A percentile compares a stretch with the other conserved stretches of the same genome.
Conservation (phyloP, 2,329 filamentous ascomycete genomes). For the Taxawa tesnikishii region DNA sequence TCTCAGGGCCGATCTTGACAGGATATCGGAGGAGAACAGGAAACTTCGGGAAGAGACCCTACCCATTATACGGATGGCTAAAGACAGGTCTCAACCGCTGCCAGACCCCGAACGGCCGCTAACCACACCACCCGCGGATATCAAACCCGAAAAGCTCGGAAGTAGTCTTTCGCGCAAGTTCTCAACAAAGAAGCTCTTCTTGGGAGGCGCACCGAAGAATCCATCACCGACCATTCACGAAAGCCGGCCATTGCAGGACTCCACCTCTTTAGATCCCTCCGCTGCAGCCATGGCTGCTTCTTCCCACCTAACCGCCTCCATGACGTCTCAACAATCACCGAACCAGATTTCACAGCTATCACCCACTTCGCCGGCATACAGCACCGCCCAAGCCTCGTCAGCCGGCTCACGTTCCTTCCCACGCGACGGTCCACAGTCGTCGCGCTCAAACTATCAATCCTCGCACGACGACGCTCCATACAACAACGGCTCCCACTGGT, state of each 20-base stretch:
- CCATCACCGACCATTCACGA: conserved; percentile 38
- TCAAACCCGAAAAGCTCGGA: conserved; percentile 7
- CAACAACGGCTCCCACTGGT: conserved; percentile 14
- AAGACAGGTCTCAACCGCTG: conserved; percentile 82
- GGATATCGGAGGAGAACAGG: conserved; percentile 65
- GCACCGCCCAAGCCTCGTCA: conserved; percentile 14
- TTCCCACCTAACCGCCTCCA: conserved; percentile 37
- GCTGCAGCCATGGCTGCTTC: conserved; percentile 38
- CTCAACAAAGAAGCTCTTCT: conserved; percentile 40
- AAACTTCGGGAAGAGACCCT: conserved; percentile 83
- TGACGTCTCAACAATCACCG: conserved; percentile 30
- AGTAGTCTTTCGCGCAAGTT: conserved; percentile 40
- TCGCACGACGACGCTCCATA: conserved; percentile 11
- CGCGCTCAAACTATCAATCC: conserved; percentile 10
- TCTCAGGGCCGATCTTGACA: conserved; percentile 43
- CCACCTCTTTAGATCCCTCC: conserved; percentile 33
- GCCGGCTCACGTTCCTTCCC: conserved; percentile 17
- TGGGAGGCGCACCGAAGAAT: conserved; percentile 35
- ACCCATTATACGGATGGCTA: conserved; percentile 78
- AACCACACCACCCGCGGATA: conserved; percentile 13
- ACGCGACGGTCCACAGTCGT: conserved; percentile 11
- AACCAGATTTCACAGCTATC: conserved; percentile 29
- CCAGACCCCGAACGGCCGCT: conserved; percentile 36
- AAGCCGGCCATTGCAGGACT: conserved; percentile 27
- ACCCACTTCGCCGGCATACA: conserved; percentile 37